Percentiles rank a stretch among this genome's conserved stretches.
Evolutionary conservation across 495 filamentous ascomycete genomes (phyloP).

Genomic region (Geoglossum glabrum): DNA sequence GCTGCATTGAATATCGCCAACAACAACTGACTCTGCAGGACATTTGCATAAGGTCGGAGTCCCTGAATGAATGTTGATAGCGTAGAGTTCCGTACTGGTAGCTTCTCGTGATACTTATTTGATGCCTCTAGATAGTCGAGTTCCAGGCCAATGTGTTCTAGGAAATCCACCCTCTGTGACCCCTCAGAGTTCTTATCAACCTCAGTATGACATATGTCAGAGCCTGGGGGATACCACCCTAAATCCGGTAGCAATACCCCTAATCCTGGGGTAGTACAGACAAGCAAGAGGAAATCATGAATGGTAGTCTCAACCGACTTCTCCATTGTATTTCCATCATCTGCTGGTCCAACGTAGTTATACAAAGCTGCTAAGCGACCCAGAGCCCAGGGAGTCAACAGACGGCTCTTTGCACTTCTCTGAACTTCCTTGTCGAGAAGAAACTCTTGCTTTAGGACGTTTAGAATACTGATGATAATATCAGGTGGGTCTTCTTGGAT

Average conservation of each 20-base stretch:
- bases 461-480: conserved; percentile 45
- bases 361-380: conserved; percentile 53
- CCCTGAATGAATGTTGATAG: conserved; percentile 54
- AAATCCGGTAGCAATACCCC: conserved; percentile 48
- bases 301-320: conserved; percentile 34
- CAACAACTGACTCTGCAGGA: conserved; percentile 61
- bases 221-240: conserved; percentile 54
- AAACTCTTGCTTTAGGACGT: conserved; percentile 40
- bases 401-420: conserved; percentile 44
- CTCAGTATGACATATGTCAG: conserved; percentile 16
- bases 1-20: conserved; percentile 57
- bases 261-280: conserved; percentile 48
- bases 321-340: conserved; percentile 18
- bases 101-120: conserved; percentile 38
- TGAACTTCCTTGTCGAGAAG: conserved; percentile 49
- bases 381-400: conserved; percentile 52
- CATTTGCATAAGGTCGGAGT: conserved; percentile 68
- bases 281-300: conserved; percentile 48
- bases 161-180: not conserved
- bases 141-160: conserved; percentile 33
- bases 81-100: conserved; percentile 55
- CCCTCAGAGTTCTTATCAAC: not conserved
- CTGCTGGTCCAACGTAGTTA: conserved; percentile 25
- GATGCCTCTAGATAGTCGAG: conserved; percentile 48
- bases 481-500: conserved; percentile 53